A percentile compares a stretch with the other conserved stretches of the same genome.
Conservation (phyloP, 1,139 yeast species). For the Scheffersomyces parashehatae region DNA sequence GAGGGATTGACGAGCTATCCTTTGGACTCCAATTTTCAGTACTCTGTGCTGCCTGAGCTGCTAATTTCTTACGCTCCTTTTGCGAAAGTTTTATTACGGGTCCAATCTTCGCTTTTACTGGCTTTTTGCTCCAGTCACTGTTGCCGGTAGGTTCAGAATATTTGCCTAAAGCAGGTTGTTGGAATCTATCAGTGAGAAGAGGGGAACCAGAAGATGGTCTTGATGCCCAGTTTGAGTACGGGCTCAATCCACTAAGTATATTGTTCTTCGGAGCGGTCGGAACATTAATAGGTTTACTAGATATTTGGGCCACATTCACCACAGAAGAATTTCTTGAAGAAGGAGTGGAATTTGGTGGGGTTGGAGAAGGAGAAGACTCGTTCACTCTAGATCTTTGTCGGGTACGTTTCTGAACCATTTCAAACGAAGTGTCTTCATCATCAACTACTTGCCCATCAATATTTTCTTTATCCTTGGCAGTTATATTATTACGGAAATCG, state of each 20-base stretch:
- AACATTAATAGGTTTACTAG: not conserved
- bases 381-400: constrained; percentile 18
- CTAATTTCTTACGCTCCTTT: constrained; percentile 48
- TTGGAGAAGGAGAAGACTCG: constrained; percentile 1
- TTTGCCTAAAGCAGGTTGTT: constrained; percentile 8
- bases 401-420: constrained; percentile 26
- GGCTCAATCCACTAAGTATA: constrained; percentile 22
- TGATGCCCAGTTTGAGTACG: constrained; percentile 35
- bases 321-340: constrained; percentile 3
- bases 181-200: constrained; percentile 11
- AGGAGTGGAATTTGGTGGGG: constrained; percentile 10
- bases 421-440: constrained; percentile 32
- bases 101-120: constrained; percentile 32
- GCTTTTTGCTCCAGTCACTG: constrained; percentile 10
- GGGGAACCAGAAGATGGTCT: constrained; percentile 15
- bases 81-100: constrained; percentile 48
- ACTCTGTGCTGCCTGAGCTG: constrained; percentile 5
- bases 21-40: not conserved
- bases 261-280: not conserved
- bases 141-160: constrained; percentile 5
- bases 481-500: constrained; percentile 22
- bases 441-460: constrained; percentile 21
- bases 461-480: constrained; percentile 23
- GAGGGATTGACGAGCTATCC: not conserved
- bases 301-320: not conserved